A percentile compares a stretch with the other conserved stretches of the same genome.
phyloP scores from a whole-genome alignment of 202 grass and related monocot species.

The Musa balbisiana region DNA sequence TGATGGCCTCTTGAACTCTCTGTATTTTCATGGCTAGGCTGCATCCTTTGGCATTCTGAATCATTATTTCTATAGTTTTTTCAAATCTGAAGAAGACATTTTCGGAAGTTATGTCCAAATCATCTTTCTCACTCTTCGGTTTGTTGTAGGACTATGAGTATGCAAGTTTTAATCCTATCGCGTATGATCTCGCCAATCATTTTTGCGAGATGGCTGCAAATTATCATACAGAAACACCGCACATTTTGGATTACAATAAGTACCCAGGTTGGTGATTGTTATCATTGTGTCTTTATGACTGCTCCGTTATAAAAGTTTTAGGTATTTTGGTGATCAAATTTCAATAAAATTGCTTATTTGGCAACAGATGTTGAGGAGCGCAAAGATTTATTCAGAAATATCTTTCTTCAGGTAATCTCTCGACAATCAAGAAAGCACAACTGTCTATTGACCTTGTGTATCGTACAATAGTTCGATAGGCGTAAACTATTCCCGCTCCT shows the following conservation, averaged over 20 bases:
- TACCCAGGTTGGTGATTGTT: conserved; percentile 64
- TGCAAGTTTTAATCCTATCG: conserved; percentile 83
- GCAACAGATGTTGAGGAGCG: conserved; percentile 61
- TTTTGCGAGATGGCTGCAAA: conserved; percentile 98
- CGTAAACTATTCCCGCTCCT: background rate
- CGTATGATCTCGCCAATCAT: conserved; percentile 94
- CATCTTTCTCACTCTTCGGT: background rate
- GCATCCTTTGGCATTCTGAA: background rate
- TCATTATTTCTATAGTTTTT: too few relatives aligned
- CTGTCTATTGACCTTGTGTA: background rate
- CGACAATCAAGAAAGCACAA: background rate
- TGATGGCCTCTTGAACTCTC: background rate
- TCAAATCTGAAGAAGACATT: background rate
- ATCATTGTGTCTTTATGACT: background rate
- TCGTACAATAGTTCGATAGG: background rate
- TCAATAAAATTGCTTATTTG: conserved; percentile 19
- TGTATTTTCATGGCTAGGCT: background rate
- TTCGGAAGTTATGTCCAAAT: background rate
- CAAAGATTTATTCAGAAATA: conserved; percentile 66
- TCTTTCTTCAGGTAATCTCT: conserved; percentile 59
- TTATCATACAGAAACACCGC: conserved; percentile 79
- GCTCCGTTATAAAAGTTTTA: background rate
- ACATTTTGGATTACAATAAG: conserved; percentile 70
- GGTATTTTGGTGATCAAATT: background rate
- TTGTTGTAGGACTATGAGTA: conserved; percentile 72